A percentile compares a stretch with the other conserved stretches of the same genome.
Evolutionary conservation across 208 protist species (phyloP).

Genomic region (Acanthamoeba sp.): DNA sequence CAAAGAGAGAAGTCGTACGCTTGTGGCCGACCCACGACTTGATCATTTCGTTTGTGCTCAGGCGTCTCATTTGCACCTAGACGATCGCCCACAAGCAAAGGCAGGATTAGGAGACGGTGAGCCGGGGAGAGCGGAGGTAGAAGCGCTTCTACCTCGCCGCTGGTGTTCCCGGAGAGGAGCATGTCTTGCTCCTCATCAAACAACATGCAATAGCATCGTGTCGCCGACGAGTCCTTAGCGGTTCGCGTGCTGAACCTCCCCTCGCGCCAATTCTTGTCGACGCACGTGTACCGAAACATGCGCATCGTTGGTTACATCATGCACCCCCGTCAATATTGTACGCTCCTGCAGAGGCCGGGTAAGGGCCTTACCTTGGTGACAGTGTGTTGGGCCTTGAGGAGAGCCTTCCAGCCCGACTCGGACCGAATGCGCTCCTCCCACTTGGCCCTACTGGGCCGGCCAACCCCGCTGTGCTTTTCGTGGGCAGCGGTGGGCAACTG

Average conservation of each 20-base stretch:
- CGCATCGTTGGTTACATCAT: background rate
- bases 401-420: slow-evolving; percentile 38
- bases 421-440: slow-evolving; percentile 6
- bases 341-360: background rate
- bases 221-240: background rate
- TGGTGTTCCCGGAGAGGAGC: slow-evolving; percentile 22
- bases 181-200: slow-evolving; percentile 27
- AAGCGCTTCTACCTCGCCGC: too few relatives aligned
- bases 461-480: background rate
- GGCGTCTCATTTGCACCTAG: background rate
- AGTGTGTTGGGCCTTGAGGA: slow-evolving; percentile 33
- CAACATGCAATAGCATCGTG: slow-evolving; percentile 6
- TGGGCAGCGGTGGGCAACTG: background rate
- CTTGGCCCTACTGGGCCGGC: background rate
- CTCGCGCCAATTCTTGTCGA: slow-evolving; percentile 9
- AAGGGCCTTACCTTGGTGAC: background rate
- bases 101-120: too few relatives aligned
- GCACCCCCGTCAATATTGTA: background rate
- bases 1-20: background rate
- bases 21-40: slow-evolving; percentile 17
- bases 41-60: slow-evolving; percentile 2
- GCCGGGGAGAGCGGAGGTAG: too few relatives aligned
- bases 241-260: background rate
- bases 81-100: too few relatives aligned
- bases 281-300: background rate